A percentile compares a stretch with the other conserved stretches of the same genome.
Evolutionary conservation across 331 rosid species (phyloP).

Genomic region (Saraca asoca): DNA sequence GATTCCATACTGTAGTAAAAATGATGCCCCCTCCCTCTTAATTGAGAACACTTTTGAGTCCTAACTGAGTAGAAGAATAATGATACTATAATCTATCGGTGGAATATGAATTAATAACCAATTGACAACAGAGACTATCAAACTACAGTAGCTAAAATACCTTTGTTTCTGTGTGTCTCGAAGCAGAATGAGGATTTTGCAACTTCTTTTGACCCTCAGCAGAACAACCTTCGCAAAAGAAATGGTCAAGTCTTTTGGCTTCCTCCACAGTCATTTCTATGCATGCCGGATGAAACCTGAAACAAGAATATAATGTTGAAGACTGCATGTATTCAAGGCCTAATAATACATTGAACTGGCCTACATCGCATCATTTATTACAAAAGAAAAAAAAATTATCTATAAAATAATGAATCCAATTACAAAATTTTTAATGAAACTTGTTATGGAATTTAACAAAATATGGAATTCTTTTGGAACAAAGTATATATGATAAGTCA

Average conservation of each 20-base stretch:
- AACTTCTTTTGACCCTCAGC: slow-evolving; percentile 86
- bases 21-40: neutral
- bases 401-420: neutral
- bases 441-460: neutral
- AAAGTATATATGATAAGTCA: no score
- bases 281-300: slow-evolving; percentile 99
- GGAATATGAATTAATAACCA: slow-evolving; percentile 25
- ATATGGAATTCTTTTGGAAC: neutral
- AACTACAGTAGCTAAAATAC: slow-evolving; percentile 42
- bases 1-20: slow-evolving; percentile 9
- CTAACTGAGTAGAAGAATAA: slow-evolving; percentile 12
- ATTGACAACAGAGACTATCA: slow-evolving; percentile 17
- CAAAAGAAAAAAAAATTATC: slow-evolving; percentile 17
- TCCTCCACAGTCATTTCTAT: slow-evolving; percentile 96
- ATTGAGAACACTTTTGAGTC: no score
- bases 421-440: slow-evolving; percentile 6
- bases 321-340: slow-evolving; percentile 28
- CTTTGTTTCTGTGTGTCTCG: slow-evolving; percentile 78
- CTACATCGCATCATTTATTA: neutral
- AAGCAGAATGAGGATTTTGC: slow-evolving; percentile 70
- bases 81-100: slow-evolving; percentile 1
- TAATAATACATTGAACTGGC: slow-evolving; percentile 17
- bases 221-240: slow-evolving; percentile 89
- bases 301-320: slow-evolving; percentile 52
- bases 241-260: slow-evolving; percentile 87